Evolutionary conservation across 1,139 yeast species (phyloP).

Genomic region (Pichia sp.): DNA sequence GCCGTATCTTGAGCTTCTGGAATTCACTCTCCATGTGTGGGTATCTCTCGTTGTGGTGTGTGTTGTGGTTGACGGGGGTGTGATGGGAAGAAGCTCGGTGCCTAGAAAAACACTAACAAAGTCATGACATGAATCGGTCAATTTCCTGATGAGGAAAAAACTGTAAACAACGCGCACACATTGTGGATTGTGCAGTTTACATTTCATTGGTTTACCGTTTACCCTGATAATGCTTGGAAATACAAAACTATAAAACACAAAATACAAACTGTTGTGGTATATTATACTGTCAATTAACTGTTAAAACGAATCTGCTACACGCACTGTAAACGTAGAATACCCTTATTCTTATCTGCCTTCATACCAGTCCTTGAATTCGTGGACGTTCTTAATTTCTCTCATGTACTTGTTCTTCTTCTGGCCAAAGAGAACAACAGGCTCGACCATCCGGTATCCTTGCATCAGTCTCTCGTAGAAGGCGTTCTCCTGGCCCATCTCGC

Average conservation of each 20-base stretch:
- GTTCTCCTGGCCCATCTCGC: constrained; percentile 24
- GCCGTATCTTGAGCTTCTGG: not conserved
- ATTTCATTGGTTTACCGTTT: too few relatives aligned
- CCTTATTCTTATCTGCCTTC: not conserved
- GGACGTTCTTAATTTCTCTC: constrained; percentile 18
- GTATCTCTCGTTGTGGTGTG: too few relatives aligned
- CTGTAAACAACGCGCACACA: constrained; percentile 5
- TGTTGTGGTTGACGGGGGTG: too few relatives aligned
- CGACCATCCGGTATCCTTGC: constrained; percentile 32
- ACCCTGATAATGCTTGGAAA: too few relatives aligned
- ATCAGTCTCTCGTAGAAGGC: constrained; percentile 28
- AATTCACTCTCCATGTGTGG: constrained; percentile 9
- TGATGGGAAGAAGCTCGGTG: too few relatives aligned
- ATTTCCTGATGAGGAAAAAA: not conserved
- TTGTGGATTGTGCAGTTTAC: too few relatives aligned
- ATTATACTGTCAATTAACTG: too few relatives aligned
- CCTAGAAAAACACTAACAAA: too few relatives aligned
- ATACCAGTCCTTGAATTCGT: constrained; percentile 20
- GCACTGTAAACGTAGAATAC: not conserved
- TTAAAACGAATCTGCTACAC: too few relatives aligned
- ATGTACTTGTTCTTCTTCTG: constrained; percentile 23
- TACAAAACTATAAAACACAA: too few relatives aligned
- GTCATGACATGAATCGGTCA: too few relatives aligned
- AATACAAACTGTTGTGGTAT: too few relatives aligned
- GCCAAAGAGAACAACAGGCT: constrained; percentile 30